Conservation (phyloP, 2,329 filamentous ascomycete species). For the Trichoderma sp. region DNA sequence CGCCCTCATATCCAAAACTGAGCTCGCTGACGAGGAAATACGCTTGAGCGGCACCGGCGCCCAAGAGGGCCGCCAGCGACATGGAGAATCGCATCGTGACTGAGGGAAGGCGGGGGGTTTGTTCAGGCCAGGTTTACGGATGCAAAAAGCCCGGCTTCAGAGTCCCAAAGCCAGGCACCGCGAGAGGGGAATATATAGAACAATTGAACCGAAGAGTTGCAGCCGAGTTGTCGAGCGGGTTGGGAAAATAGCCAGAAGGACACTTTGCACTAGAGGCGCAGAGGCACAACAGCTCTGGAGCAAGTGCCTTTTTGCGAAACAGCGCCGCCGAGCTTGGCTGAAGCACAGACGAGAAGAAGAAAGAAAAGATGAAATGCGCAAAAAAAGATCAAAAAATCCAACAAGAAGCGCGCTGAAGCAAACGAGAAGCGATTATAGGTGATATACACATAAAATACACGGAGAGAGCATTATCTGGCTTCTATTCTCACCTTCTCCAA, state of each 20-base stretch:
- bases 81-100: slow-evolving; percentile 48
- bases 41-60: slow-evolving; percentile 55
- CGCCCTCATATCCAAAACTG: slow-evolving; percentile 73
- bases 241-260: slow-evolving; percentile 29
- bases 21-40: slow-evolving; percentile 70
- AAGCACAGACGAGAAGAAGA: background rate
- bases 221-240: background rate
- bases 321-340: slow-evolving; percentile 10
- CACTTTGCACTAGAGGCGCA: slow-evolving; percentile 31
- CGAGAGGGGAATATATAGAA: background rate
- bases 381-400: background rate
- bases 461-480: background rate
- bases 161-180: background rate
- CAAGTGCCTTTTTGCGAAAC: slow-evolving; percentile 3
- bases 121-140: background rate
- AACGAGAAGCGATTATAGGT: background rate
- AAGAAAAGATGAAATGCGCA: background rate
- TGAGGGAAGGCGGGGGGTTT: background rate
- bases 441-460: background rate
- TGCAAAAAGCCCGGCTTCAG: background rate
- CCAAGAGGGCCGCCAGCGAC: slow-evolving; percentile 45
- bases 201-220: background rate
- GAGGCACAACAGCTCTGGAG: background rate
- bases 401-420: background rate
- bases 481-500: background rate